Base-by-base conservation (phyloP, 306 rosid genomes). In the Rosa persica region DNA sequence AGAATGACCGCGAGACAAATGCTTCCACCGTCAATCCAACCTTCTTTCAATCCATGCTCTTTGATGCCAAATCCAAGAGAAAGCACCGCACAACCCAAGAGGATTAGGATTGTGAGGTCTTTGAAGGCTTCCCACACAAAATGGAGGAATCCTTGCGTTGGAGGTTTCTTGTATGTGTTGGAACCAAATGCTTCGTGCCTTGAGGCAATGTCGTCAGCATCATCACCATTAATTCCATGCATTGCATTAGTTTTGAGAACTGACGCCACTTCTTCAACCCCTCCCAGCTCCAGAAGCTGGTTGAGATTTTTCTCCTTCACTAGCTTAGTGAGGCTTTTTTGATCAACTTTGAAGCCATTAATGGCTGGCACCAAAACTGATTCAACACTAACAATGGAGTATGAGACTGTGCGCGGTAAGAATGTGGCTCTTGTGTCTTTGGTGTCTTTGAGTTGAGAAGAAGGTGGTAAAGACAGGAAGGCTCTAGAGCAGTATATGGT, bases 401-500 rank as follows among this genome's bases (percentile, higher is more conserved):
- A 77, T n/a, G 86, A 69, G 10, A 83, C 76, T 11, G 64, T 27
- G 1, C 52, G 72, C 13, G 82, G 20, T 0, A 40, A 6, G 40
- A 72, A 9, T 47, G 66, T 15, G 42, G 39, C 2, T 5, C 62
- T 25, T 13, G 78, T 71, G 22, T 79, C 78, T 5, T 25, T 23
- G 42, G 23, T 34, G 2, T 11, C 3, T 11, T 49, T 49, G 55
- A n/a, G 20, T 2, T 3, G 20, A 49, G 20, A 0, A 13, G 20
- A 49, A 13, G 55, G 55, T 13, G 3, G 1, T 4, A 49, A 16
- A 75, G 64, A 38, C 75, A 85, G 27, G 5, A 88, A 12, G 12
- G 90, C 89, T 67, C 89, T 70, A 22, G 90, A 90, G 51, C 88
- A 90, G 65, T 88, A 88, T 47, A 88, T 76, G 36, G 42, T 62